Evolutionary conservation across 2,329 filamentous ascomycete species (phyloP).

Genomic region (Fusarium fujikuroi): DNA sequence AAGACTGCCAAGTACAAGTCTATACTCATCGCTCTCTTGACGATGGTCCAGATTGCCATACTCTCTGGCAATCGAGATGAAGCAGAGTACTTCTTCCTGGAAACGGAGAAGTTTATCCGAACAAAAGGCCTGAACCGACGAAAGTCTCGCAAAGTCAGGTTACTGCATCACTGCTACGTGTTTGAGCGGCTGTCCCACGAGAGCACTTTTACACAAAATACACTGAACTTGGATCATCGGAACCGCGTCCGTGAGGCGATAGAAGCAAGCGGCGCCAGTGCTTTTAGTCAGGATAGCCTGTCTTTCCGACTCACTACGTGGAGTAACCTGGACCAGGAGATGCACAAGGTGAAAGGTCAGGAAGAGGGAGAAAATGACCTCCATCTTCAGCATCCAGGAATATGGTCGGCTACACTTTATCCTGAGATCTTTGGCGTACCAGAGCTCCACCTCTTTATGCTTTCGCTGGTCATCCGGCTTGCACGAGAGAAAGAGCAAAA

Average conservation of each 20-base stretch:
- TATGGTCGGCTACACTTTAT: constrained; percentile 32
- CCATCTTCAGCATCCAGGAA: constrained; percentile 22
- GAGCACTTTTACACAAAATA: constrained; percentile 13
- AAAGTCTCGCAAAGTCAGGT: constrained; percentile 29
- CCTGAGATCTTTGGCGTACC: constrained; percentile 34
- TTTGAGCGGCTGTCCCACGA: constrained; percentile 25
- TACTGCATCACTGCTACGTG: constrained; percentile 28
- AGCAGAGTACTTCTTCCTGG: constrained; percentile 31
- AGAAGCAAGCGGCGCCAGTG: constrained; percentile 23
- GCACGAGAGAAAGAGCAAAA: constrained; percentile 9
- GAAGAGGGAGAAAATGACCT: constrained; percentile 34
- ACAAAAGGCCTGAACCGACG: constrained; percentile 19
- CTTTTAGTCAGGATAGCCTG: constrained; percentile 14
- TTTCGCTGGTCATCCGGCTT: constrained; percentile 25
- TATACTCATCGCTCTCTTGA: constrained; percentile 31
- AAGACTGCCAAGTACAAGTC: constrained; percentile 35
- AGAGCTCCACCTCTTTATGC: constrained; percentile 26
- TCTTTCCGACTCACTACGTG: constrained; percentile 20
- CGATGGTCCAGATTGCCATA: constrained; percentile 25
- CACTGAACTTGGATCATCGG: constrained; percentile 12
- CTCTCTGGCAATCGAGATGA: constrained; percentile 19
- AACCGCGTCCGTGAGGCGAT: constrained; percentile 19
- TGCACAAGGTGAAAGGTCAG: constrained; percentile 16
- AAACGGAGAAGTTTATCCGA: constrained; percentile 33
- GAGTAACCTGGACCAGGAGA: constrained; percentile 27